Evolutionary conservation across 306 rosid species (phyloP).

Genomic region (Carpinus viminea): DNA sequence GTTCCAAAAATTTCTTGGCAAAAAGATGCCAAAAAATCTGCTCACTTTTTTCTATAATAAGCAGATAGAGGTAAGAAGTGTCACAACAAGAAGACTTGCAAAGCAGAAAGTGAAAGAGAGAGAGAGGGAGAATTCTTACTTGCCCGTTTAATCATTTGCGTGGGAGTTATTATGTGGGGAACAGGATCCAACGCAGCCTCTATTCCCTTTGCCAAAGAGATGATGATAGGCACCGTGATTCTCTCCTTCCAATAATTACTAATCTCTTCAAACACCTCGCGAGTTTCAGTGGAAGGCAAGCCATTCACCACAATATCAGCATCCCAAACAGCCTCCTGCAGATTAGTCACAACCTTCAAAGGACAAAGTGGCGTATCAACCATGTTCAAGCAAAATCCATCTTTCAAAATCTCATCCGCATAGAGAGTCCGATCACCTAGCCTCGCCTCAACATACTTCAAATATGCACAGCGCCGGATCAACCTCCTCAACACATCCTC

Average conservation of each 20-base stretch:
- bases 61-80: conserved; percentile 1
- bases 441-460: conserved; percentile 90
- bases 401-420: conserved; percentile 91
- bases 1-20: background rate
- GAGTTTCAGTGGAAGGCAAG: conserved; percentile 87
- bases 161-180: conserved; percentile 89
- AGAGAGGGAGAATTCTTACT: conserved; percentile 49
- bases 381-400: conserved; percentile 94
- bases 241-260: conserved; percentile 90
- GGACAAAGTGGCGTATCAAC: conserved; percentile 90
- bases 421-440: conserved; percentile 79
- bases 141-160: conserved; percentile 79
- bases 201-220: conserved; percentile 83
- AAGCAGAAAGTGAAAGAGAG: conserved; percentile 9
- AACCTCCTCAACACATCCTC: conserved; percentile 88
- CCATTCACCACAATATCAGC: conserved; percentile 97
- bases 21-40: background rate
- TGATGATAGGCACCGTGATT: conserved; percentile 73
- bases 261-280: conserved; percentile 85
- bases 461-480: conserved; percentile 81
- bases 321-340: conserved; percentile 99
- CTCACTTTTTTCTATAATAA: background rate
- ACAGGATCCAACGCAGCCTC: conserved; percentile 86
- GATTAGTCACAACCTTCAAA: conserved; percentile 82
- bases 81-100: background rate